Evolutionary conservation across 2,329 filamentous ascomycete species (phyloP), one percentile per base, ranked within the genome.

Genomic region (Calonectria honghensis): DNA sequence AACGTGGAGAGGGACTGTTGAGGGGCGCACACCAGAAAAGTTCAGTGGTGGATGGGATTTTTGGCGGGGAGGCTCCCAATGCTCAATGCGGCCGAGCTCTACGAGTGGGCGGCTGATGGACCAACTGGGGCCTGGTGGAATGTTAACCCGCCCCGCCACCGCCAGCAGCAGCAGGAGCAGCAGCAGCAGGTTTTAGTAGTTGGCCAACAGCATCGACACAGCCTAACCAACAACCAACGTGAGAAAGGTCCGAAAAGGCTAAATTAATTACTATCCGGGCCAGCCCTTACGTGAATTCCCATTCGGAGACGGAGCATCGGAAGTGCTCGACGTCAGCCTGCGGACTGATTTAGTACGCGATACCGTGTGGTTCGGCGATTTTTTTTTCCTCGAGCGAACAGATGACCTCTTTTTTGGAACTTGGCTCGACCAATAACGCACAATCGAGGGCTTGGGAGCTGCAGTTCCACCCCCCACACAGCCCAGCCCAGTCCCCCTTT

Each of bases 1-100:
- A 51, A 76, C 73, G 78, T 79, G 74, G 77, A 77, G 75, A 76
- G 71, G 73, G 73, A 73, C 76, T 76, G 79, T 81, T 80, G 77
- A 79, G 77, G 79, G 79, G 78, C 78, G 77, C 78, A 77, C 76
- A 82, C 77, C 78, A 80, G 78, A 83, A 83, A 83, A 83, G 81
- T 83, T 83, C 79, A 79, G 80, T 82, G 75, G 75, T 79, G 76
- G 79, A 81, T 80, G 80, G 72, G 77, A 77, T 79, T 81, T 83
- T 83, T 82, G 82, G 82, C 82, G 82, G 82, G 81, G 81, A 82
- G 79, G 72, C 74, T 76, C 78, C 57, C 71, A 75, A 77, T 75
- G 73, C 77, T 76, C 41, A 70, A 70, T 70, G 68, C 68, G 57
- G 68, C 59, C 59, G 57, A 70, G 66, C 50, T 63, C 51, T 68